Percentiles rank a stretch among this genome's conserved stretches.
Evolutionary conservation across 768 basidiomycete species (phyloP).

Genomic region (Tremella fuciformis): DNA sequence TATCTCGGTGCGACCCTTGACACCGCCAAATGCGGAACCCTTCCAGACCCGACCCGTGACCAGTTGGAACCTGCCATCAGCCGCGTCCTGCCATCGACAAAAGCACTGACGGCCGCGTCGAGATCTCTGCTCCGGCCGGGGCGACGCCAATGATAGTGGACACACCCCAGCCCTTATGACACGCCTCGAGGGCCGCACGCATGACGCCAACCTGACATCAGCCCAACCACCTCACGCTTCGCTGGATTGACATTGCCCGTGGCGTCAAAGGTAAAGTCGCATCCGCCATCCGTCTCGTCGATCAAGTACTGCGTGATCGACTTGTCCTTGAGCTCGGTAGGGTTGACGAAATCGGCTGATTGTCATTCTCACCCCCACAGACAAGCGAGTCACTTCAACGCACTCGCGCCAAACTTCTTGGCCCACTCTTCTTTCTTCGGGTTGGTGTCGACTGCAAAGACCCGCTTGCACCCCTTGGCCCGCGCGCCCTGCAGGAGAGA

Average conservation of each 20-base stretch:
- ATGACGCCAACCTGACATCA: slow-evolving; percentile 59
- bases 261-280: slow-evolving; percentile 95
- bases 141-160: slow-evolving; percentile 95
- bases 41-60: slow-evolving; percentile 64
- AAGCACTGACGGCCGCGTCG: slow-evolving; percentile 71
- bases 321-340: slow-evolving; percentile 66
- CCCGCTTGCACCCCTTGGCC: slow-evolving; percentile 73
- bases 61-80: slow-evolving; percentile 31
- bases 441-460: slow-evolving; percentile 92
- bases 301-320: slow-evolving; percentile 85
- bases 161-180: slow-evolving; percentile 99
- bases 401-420: slow-evolving; percentile 79
- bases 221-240: neutral
- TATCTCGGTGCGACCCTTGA: slow-evolving; percentile 94
- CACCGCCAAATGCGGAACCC: slow-evolving; percentile 92
- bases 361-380: neutral
- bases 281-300: slow-evolving; percentile 90
- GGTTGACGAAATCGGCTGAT: slow-evolving; percentile 82
- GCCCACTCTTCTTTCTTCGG: slow-evolving; percentile 82
- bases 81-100: neutral
- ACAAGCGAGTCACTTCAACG: slow-evolving; percentile 11
- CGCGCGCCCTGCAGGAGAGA: slow-evolving; percentile 80
- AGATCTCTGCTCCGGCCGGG: slow-evolving; percentile 91
- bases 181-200: slow-evolving; percentile 94
- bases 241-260: slow-evolving; percentile 72